phyloP scores from a whole-genome alignment of 805 yeast species.

The Pichia membranifaciens region DNA sequence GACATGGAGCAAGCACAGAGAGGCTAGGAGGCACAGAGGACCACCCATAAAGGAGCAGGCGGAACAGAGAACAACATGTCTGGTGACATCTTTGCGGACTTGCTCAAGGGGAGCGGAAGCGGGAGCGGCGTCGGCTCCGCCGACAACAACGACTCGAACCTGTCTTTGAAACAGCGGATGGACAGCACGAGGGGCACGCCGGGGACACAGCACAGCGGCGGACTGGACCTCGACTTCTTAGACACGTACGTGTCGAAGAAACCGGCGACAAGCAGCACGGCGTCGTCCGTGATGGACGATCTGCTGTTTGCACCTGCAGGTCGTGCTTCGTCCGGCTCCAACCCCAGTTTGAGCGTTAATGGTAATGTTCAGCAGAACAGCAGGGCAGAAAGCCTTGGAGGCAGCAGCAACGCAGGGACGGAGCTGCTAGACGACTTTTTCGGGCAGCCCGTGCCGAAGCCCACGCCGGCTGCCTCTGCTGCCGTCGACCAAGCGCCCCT shows the following conservation, averaged over 20 bases:
- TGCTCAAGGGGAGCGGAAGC: conserved; percentile 27
- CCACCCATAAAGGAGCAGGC: no score
- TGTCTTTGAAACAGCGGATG: conserved; percentile 33
- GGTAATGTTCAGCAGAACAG: background rate
- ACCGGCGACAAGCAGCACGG: background rate
- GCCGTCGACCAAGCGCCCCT: no score
- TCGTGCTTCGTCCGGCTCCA: no score
- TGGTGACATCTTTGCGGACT: conserved; percentile 39
- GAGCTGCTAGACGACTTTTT: conserved; percentile 10
- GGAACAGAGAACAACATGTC: background rate
- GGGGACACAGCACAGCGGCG: conserved; percentile 5
- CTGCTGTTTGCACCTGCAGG: background rate
- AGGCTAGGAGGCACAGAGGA: no score
- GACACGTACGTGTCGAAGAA: conserved; percentile 11
- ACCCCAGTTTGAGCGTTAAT: no score
- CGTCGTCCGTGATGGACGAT: background rate
- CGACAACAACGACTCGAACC: conserved; percentile 15
- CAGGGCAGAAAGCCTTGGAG: background rate
- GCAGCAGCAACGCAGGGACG: conserved; percentile 10
- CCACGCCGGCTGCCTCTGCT: no score
- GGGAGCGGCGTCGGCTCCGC: conserved; percentile 20
- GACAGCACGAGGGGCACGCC: background rate
- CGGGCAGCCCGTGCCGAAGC: background rate
- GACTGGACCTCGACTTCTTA: conserved; percentile 31
- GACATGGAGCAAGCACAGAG: no score